Evolutionary conservation across 148 eudicot species (phyloP), one percentile per base, ranked within the genome.

Genomic region (Gaultheria prostrata): DNA sequence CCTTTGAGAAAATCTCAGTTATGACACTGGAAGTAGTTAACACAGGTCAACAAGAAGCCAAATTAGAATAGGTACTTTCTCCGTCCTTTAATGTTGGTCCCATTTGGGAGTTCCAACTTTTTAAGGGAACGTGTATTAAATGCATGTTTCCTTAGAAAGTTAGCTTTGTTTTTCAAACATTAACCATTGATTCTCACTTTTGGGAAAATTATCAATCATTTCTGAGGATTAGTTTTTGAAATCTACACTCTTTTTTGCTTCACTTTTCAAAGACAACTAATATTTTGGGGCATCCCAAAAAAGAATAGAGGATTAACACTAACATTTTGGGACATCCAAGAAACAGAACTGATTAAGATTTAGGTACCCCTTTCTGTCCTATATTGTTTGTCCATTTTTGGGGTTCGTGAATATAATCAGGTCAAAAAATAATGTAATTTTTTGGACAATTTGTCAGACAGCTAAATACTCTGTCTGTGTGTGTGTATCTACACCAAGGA

Each of bases 1-100:
- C 91, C 54, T 74, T 88, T 75, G 92, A 78, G 77, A 92, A 92
- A 83, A 92, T 90, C 77, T 89, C 91, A 20, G 89, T 77, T 51
- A 92, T 81, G 17, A 92, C 90, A 8, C 95, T 92, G 88, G 63
- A 81, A 86, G 81, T 73, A 80, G 45, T 79, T 65, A 79, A 81
- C 50, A 26, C 28, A 82, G 2, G 39, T 79, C 61, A 70, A 83
- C 32, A 43, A 70, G 0, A 28, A 79, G 18, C 54, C 54, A 77
- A 46, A 48, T 20, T 14, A 59, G 35, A 67, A 67, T 63, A 63
- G 69, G 30, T 12, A 63, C 30, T 63, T 28, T 61, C 69, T 63
- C 69, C 28, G 10, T 63, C 69, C 69, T 28, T n/a, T 63, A n/a
- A 12, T 63, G 32, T 63, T 9, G 30, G 30, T n/a, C 30, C 28